Base-by-base conservation (phyloP, 331 rosid species). In the Telfairia occidentalis region DNA sequence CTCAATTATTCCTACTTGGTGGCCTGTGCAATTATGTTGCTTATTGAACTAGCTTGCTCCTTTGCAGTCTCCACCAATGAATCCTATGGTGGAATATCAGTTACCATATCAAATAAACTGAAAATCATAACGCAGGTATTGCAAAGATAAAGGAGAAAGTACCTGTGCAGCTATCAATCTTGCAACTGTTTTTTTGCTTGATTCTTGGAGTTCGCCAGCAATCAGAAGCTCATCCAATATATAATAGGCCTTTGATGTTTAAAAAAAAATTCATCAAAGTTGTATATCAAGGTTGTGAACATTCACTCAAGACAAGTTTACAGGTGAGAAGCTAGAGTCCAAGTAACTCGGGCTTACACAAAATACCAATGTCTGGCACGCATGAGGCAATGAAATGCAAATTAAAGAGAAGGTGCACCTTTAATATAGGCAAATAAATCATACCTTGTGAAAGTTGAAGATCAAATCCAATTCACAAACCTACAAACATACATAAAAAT, bases 151-250 rank as follows among this genome's bases (percentile, higher is more conserved):
- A 71, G 75, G 13, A 59, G 19, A 63, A 12, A 45, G 70, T 85
- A 92, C 97, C 96, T 95, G 97, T 77, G 98, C 96, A 24, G 97
- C 92, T 81, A 95, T 87, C 92, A 95, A 82, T 64, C 97, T 89
- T 2, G 99, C 96, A 76, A 95, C 85, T 4, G 93, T 88, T 86
- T 91, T 95, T 90, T 95, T 95, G 96, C 97, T 95, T 0, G 98
- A 86, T 72, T 95, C 99, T 84, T 91, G 96, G 78, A 95, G 99
- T 80, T 95, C 99, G 11, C 97, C 97, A 8, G 97, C 97, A 76
- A 95, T 90, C 77, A 95, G 78, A 84, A 95, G 77, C 79, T 91
- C 97, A 69, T 95, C 99, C 54, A 92, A 87, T 81, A 95, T 86
- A 78, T 91, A 91, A 79, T 95, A 91, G 61, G 97, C 98, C 97